Evolutionary conservation across 805 yeast species (phyloP), one percentile per base, ranked within the genome.

Genomic region (Lachancea sp.): DNA sequence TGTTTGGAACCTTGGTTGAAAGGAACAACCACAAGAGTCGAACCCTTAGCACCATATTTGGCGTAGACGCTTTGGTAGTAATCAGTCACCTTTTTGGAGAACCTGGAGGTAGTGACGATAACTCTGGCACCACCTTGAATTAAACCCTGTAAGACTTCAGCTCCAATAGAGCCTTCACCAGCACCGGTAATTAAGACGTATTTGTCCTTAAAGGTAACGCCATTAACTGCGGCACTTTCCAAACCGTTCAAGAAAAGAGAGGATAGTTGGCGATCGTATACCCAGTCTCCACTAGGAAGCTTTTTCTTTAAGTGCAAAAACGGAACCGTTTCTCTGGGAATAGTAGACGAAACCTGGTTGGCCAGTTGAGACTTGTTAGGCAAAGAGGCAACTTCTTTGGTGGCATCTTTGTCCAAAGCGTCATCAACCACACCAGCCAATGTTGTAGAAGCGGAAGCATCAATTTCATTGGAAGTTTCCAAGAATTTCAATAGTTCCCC

Each of bases 121-220:
- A 89, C 97, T 65, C 83, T 86, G 35, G 98, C 97, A 73, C 99
- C 99, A 69, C 98, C 98, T 59, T 90, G 80, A 42, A 92, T 72
- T 61, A 92, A 73, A 50, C 98, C 98, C 70, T 86, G 94, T 61
- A 92, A 74, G 52, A 92, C 77, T 67, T 92, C 96, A 46, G 96
- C 96, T 70, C 97, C 98, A 60, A 92, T 92, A 38, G 98, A 92
- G 41, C 97, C 98, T 36, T 86, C 89, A 73, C 98, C 98, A 38
- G 97, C 97, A 74, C 98, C 98, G 36, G 98, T 92, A 51, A 92
- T 73, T 57, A 92, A 76, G 38, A 89, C 96, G 52, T 80, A 80
- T 67, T 88, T 92, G 63, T 79, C 86, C 63, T 81, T 79, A 72
- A 80, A 92, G 29, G 96, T 77, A 42, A 88, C 75, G 70, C 98